A percentile compares a stretch with the other conserved stretches of the same genome.
These are phyloP conservation scores for Pleoardoris graminearum DNA, from an alignment of 2,329 filamentous ascomycete species.

Conservation along the genomic window DNA sequence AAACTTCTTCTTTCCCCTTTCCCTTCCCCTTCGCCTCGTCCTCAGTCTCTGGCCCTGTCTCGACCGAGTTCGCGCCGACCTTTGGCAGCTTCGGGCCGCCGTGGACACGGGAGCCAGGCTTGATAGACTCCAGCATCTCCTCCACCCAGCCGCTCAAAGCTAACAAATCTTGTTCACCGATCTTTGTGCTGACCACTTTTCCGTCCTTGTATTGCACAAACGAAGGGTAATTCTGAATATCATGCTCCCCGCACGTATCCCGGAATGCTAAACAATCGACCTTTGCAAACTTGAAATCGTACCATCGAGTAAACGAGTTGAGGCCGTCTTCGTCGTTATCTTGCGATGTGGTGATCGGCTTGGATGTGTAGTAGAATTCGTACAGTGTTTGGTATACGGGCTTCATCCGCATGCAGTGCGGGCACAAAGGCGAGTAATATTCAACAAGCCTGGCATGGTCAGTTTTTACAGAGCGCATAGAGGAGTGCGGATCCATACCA, in stretches of 20 bases:
- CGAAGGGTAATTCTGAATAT: conserved; percentile 72
- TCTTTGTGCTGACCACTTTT: conserved; percentile 63
- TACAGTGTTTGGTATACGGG: conserved; percentile 90
- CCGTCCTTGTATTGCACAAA: conserved; percentile 82
- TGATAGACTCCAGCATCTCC: conserved; percentile 72
- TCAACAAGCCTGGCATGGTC: conserved; percentile 48
- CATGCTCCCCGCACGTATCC: conserved; percentile 71
- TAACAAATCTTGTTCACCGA: conserved; percentile 69
- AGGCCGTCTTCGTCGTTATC: conserved; percentile 50
- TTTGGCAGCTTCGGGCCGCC: conserved; percentile 70
- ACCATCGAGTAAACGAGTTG: conserved; percentile 76
- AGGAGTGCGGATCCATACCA: conserved; percentile 55
- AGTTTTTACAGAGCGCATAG: not conserved
- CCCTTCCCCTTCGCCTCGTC: conserved; percentile 42
- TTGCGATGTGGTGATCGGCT: conserved; percentile 57
- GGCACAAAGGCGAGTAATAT: conserved; percentile 57
- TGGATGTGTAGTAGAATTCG: conserved; percentile 92
- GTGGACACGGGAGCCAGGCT: conserved; percentile 77
- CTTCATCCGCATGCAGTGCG: conserved; percentile 77
- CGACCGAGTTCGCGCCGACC: conserved; percentile 63
- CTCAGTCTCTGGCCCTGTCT: conserved; percentile 44
- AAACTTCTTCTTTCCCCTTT: conserved; percentile 25
- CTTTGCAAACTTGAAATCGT: conserved; percentile 84
- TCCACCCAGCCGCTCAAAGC: conserved; percentile 73
- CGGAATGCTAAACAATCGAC: conserved; percentile 85